phyloP scores from a whole-genome alignment of 176 grass and related monocot species.

The Aechmea fasciata region DNA sequence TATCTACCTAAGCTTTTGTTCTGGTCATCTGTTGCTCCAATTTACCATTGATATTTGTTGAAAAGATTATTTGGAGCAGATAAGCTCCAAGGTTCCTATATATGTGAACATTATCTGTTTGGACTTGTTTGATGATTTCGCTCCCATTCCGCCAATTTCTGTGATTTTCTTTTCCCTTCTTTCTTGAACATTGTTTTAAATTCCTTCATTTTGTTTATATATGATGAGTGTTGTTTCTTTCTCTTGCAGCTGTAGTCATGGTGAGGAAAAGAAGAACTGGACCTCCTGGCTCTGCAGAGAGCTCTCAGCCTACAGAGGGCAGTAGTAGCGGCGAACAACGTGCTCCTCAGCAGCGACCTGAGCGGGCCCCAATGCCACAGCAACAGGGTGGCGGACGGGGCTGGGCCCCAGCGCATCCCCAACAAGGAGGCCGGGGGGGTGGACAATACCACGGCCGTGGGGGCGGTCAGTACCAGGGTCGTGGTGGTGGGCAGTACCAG shows the following conservation, averaged over 20 bases:
- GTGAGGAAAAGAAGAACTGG: conserved; percentile 85
- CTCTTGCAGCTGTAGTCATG: conserved; percentile 33
- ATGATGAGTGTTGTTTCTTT: conserved; percentile 9
- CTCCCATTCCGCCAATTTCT: too few species aligned
- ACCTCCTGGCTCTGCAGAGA: conserved; percentile 36
- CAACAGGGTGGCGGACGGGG: conserved; percentile 30
- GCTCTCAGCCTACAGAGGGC: conserved; percentile 30
- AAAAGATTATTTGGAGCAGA: too few species aligned
- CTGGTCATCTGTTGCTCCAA: too few species aligned
- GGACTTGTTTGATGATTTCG: too few species aligned
- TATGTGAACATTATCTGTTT: too few species aligned
- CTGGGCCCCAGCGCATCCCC: conserved; percentile 34
- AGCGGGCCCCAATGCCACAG: conserved; percentile 44
- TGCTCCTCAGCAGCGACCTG: conserved; percentile 33
- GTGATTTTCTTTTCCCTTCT: background rate
- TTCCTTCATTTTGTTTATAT: conserved; percentile 6
- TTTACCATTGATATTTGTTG: too few species aligned
- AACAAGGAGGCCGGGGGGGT: conserved; percentile 44
- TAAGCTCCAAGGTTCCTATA: too few species aligned
- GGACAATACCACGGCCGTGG: conserved; percentile 39
- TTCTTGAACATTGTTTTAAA: background rate
- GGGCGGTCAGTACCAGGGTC: conserved; percentile 40
- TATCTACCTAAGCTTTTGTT: too few species aligned
- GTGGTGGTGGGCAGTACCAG: conserved; percentile 48
- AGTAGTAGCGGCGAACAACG: conserved; percentile 32